Evolutionary conservation across 345 rosid species (phyloP).

Genomic region (Gossypium longicalyx): DNA sequence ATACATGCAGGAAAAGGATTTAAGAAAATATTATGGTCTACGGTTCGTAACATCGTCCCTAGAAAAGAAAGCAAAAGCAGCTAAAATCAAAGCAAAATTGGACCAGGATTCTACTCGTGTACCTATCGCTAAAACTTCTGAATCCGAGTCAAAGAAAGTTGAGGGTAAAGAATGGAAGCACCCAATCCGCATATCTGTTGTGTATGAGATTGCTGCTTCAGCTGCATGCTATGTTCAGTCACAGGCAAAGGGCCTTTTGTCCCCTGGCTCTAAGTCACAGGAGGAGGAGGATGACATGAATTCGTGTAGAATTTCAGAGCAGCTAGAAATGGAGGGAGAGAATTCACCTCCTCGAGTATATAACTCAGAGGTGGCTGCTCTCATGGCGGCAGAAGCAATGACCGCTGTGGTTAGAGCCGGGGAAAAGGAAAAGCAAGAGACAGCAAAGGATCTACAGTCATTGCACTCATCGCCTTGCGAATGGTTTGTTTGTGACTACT

Average conservation of each 20-base stretch:
- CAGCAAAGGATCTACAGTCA: conserved; percentile 73
- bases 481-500: conserved; percentile 88
- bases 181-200: conserved; percentile 44
- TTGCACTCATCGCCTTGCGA: conserved; percentile 82
- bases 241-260: conserved; percentile 37
- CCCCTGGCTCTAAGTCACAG: conserved; percentile 25
- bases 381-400: conserved; percentile 77
- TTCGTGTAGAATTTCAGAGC: conserved; percentile 16
- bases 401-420: conserved; percentile 82
- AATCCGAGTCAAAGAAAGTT: conserved; percentile 1
- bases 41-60: conserved; percentile 72
- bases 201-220: conserved; percentile 87
- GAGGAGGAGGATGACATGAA: conserved; percentile 3
- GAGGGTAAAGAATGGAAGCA: conserved; percentile 25
- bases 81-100: conserved; percentile 46
- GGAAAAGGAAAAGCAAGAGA: conserved; percentile 73
- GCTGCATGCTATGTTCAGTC: conserved; percentile 78
- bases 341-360: conserved; percentile 31
- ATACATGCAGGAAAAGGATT: conserved; percentile 41
- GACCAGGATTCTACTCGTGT: conserved; percentile 45
- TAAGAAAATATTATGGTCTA: conserved; percentile 60
- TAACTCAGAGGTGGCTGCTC: conserved; percentile 79
- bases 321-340: conserved; percentile 25
- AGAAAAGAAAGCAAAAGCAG: conserved; percentile 69
- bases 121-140: conserved; percentile 22